phyloP scores from a whole-genome alignment of 371 early-diverging fungal genomes.

The Mortierella sp. region DNA sequence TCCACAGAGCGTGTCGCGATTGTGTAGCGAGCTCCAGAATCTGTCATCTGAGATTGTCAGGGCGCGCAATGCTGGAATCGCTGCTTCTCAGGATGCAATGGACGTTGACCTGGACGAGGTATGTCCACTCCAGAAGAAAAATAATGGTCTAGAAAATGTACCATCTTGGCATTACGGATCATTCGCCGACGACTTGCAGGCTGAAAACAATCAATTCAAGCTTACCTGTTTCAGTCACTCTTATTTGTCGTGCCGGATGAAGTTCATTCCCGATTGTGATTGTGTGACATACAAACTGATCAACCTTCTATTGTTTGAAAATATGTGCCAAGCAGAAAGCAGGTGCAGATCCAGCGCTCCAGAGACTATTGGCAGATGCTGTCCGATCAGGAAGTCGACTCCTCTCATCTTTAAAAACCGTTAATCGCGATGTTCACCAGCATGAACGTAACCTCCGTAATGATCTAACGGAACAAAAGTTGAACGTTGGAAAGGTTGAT shows the following conservation, averaged over 20 bases:
- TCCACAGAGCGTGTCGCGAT: conserved; percentile 28
- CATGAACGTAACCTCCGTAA: conserved; percentile 46
- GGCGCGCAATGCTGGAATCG: conserved; percentile 10
- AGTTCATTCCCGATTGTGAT: not conserved
- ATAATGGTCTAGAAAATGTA: not conserved
- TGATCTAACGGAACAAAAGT: conserved; percentile 45
- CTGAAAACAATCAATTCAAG: not conserved
- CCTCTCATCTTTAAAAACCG: conserved; percentile 30
- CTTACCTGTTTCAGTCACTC: not conserved
- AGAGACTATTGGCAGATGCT: conserved; percentile 8
- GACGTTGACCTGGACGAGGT: conserved; percentile 37
- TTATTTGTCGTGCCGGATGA: not conserved
- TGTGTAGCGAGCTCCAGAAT: conserved; percentile 28
- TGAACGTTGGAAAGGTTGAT: conserved; percentile 38
- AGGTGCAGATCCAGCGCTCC: conserved; percentile 2
- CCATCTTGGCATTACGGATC: not conserved
- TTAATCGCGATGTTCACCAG: conserved; percentile 44
- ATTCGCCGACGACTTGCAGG: not conserved
- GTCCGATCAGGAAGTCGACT: conserved; percentile 15
- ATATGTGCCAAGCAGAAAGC: not conserved
- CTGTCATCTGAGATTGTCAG: conserved; percentile 29
- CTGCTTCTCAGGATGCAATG: conserved; percentile 14
- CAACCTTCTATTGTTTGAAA: not conserved
- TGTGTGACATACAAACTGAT: not conserved
- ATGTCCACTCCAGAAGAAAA: not conserved